phyloP scores from a whole-genome alignment of 164 flowering plant species.

The Vitis riparia region DNA sequence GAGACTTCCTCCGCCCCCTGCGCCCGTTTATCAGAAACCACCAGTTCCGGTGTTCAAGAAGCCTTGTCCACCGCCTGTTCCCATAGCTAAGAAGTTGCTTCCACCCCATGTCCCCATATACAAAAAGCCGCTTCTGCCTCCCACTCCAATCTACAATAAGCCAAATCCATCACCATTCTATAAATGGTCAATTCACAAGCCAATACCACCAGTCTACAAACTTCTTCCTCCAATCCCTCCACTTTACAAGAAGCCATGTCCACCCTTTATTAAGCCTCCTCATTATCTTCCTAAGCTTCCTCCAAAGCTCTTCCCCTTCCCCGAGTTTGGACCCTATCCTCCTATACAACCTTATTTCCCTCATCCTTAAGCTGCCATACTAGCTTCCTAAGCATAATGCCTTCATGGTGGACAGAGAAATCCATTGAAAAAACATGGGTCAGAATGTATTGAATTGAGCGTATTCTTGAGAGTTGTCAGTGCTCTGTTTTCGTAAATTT shows the following conservation, averaged over 20 bases:
- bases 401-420: too few relatives aligned
- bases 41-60: constrained; percentile 1
- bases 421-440: too few relatives aligned
- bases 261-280: constrained; percentile 16
- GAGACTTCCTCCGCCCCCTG: not conserved
- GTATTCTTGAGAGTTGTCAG: too few relatives aligned
- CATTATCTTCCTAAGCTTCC: not conserved
- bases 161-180: constrained; percentile 9
- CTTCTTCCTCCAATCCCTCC: constrained; percentile 19
- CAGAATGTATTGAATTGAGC: too few relatives aligned
- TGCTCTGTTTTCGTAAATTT: too few relatives aligned
- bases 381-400: too few relatives aligned
- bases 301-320: constrained; percentile 26
- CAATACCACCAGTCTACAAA: constrained; percentile 6
- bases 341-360: constrained; percentile 23
- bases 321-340: constrained; percentile 27
- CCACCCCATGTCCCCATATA: constrained; percentile 21
- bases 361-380: constrained; percentile 2
- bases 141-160: not conserved
- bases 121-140: not conserved
- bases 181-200: too few relatives aligned
- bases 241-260: constrained; percentile 12
- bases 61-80: constrained; percentile 10
- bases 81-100: constrained; percentile 4
- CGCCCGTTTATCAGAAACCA: constrained; percentile 3